A percentile compares a stretch with the other conserved stretches of the same genome.
Evolutionary conservation across 495 filamentous ascomycete species (phyloP).

Genomic region (Podospora australis): DNA sequence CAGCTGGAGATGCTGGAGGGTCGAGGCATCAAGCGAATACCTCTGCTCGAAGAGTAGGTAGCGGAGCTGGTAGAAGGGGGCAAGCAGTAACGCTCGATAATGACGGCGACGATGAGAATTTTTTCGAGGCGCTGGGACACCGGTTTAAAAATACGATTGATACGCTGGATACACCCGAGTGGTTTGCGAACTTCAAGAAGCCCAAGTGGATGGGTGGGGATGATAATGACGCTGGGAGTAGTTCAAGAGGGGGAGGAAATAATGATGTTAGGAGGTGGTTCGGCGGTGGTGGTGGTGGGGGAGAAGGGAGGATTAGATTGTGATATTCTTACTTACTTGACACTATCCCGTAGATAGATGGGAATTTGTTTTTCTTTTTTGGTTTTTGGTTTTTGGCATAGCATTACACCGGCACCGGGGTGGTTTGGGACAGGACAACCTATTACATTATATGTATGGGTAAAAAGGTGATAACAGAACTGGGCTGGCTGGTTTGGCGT

Average conservation of each 20-base stretch:
- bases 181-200: constrained; percentile 67
- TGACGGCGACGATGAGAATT: constrained; percentile 66
- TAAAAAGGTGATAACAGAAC: too few relatives aligned
- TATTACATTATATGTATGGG: too few relatives aligned
- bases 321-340: constrained; percentile 8
- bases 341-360: too few relatives aligned
- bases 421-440: too few relatives aligned
- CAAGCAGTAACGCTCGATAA: constrained; percentile 18
- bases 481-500: too few relatives aligned
- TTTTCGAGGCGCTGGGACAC: constrained; percentile 77
- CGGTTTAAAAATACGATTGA: constrained; percentile 89
- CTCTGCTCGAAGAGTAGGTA: background rate
- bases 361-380: background rate
- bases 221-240: constrained; percentile 27
- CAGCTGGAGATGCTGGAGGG: constrained; percentile 8
- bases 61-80: constrained; percentile 1
- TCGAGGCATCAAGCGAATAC: background rate
- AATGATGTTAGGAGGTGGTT: constrained; percentile 41
- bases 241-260: constrained; percentile 17
- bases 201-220: constrained; percentile 79
- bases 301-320: constrained; percentile 20
- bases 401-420: too few relatives aligned
- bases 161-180: constrained; percentile 69
- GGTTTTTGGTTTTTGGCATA: constrained; percentile 1
- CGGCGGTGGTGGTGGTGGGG: constrained; percentile 27